Conservation (phyloP, 1,284 basidiomycete species). For the Fistulina hepatica region DNA sequence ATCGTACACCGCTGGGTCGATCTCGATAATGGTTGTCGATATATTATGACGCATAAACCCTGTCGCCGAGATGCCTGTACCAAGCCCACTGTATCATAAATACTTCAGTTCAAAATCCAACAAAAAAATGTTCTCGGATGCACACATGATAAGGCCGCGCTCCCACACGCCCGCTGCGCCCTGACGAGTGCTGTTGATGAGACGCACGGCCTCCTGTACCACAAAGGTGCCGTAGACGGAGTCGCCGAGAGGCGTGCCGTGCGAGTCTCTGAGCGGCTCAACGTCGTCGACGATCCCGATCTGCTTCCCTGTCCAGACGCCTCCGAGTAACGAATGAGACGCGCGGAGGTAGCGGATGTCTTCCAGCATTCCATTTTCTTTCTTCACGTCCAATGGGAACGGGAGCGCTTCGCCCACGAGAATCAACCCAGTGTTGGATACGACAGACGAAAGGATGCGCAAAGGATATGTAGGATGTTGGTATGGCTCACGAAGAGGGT, state of each 20-base stretch:
- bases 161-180: conserved; percentile 26
- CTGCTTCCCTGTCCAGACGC: conserved; percentile 65
- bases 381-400: conserved; percentile 22
- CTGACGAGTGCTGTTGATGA: conserved; percentile 41
- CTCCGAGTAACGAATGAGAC: conserved; percentile 82
- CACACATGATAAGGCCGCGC: conserved; percentile 65
- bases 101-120: conserved; percentile 4
- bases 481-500: conserved; percentile 43
- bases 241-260: conserved; percentile 49
- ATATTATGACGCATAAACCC: conserved; percentile 61
- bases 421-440: conserved; percentile 69
- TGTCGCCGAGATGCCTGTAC: conserved; percentile 70
- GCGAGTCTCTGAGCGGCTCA: conserved; percentile 37
- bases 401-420: conserved; percentile 65
- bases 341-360: conserved; percentile 74
- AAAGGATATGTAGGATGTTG: conserved; percentile 43
- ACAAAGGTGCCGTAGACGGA: conserved; percentile 80
- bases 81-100: conserved; percentile 67
- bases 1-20: conserved; percentile 81
- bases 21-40: conserved; percentile 67
- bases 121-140: conserved; percentile 8
- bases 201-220: conserved; percentile 71
- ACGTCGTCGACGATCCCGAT: conserved; percentile 33
- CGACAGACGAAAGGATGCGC: conserved; percentile 57
- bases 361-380: conserved; percentile 27